phyloP scores from a whole-genome alignment of 1,284 basidiomycete species.

The Sporisorium iseilematis-ciliati region DNA sequence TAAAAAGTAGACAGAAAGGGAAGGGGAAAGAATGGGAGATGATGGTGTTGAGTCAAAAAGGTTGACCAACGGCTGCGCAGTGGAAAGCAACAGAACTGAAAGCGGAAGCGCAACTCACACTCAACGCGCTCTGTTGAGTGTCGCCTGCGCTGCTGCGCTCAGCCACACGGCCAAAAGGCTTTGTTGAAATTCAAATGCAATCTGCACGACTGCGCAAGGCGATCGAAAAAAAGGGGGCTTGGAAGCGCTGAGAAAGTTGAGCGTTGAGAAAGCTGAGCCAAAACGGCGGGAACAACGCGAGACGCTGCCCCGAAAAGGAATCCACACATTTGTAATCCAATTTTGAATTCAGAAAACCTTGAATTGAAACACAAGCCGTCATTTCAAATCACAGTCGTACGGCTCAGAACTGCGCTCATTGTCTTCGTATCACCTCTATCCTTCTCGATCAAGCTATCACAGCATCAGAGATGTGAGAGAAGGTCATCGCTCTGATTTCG shows the following conservation, averaged over 20 bases:
- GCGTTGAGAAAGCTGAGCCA: conserved; percentile 2
- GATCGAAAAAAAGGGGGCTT: conserved; percentile 26
- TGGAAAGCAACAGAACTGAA: neutral
- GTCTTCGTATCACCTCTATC: neutral
- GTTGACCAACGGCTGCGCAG: neutral
- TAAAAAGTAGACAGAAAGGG: neutral
- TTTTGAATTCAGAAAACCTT: neutral
- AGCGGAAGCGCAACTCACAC: neutral
- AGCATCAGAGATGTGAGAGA: neutral
- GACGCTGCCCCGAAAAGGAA: conserved; percentile 8
- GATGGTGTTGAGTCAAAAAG: neutral
- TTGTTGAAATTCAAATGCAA: neutral
- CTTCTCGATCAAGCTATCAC: neutral
- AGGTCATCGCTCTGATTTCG: neutral
- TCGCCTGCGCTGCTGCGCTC: conserved; percentile 11
- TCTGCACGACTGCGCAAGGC: conserved; percentile 28
- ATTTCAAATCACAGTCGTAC: conserved; percentile 8
- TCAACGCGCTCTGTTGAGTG: neutral
- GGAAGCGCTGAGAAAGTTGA: neutral
- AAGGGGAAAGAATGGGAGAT: neutral
- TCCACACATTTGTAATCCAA: conserved; percentile 25
- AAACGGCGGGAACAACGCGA: neutral
- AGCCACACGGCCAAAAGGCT: conserved; percentile 4
- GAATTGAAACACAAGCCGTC: too few species aligned
- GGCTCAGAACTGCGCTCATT: neutral